Evolutionary conservation across 805 yeast genomes (phyloP).

Genomic region (Candida vartiovaarae): DNA sequence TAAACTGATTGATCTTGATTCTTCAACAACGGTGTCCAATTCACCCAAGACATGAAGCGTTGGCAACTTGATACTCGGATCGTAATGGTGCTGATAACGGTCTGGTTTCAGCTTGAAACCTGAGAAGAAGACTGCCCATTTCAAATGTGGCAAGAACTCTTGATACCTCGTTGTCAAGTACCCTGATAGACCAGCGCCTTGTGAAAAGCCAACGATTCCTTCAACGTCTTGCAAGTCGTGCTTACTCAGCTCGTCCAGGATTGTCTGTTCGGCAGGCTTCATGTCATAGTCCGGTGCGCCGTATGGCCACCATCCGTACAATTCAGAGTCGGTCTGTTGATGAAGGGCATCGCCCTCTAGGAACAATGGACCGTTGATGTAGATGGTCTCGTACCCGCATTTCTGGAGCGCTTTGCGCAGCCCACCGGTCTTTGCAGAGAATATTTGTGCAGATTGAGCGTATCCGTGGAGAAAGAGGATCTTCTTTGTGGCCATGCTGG

Average conservation of each 20-base stretch:
- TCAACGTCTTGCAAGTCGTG: slow-evolving; percentile 63
- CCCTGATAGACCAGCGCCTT: slow-evolving; percentile 83
- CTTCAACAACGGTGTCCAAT: slow-evolving; percentile 79
- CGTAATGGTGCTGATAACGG: slow-evolving; percentile 15
- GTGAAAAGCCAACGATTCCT: slow-evolving; percentile 86
- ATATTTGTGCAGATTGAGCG: slow-evolving; percentile 74
- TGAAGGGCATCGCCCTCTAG: slow-evolving; percentile 65
- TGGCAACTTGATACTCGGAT: slow-evolving; percentile 22
- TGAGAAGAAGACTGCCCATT: slow-evolving; percentile 51
- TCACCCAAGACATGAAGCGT: slow-evolving; percentile 80
- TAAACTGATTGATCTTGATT: slow-evolving; percentile 55
- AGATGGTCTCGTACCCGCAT: slow-evolving; percentile 59
- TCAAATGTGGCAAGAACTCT: slow-evolving; percentile 31
- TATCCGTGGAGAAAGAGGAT: slow-evolving; percentile 86
- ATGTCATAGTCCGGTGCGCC: slow-evolving; percentile 25
- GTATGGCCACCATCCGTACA: slow-evolving; percentile 68
- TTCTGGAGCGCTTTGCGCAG: slow-evolving; percentile 62
- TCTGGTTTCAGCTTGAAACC: slow-evolving; percentile 41
- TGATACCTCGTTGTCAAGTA: slow-evolving; percentile 39
- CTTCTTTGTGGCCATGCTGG: slow-evolving; percentile 27
- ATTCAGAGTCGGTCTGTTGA: slow-evolving; percentile 25
- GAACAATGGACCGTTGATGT: slow-evolving; percentile 66
- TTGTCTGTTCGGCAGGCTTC: slow-evolving; percentile 31
- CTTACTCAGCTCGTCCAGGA: slow-evolving; percentile 33
- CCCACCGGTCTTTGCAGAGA: slow-evolving; percentile 81